Base-by-base conservation (phyloP, 139 green algal species). In the Tetradesmus obliquus region DNA sequence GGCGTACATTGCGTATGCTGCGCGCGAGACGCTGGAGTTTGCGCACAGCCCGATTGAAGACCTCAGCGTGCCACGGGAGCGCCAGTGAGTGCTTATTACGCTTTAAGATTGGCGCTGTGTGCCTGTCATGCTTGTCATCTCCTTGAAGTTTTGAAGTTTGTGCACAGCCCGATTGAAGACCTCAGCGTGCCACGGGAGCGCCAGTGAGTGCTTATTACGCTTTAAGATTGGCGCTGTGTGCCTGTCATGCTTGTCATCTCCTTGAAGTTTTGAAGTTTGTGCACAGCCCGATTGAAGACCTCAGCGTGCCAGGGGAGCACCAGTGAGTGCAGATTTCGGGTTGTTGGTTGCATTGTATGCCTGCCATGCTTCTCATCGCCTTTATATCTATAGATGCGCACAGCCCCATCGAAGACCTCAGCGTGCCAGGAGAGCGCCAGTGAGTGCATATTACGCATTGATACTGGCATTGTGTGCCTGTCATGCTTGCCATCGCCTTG, bases 211-310 rank as follows among this genome's bases (percentile, higher is more conserved):
- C 12, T 54, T 88, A 5, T 66, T 89, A n/a, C 10, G 10, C 62
- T 62, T 79, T 88, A 76, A 71, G 87, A 55, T n/a, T 74, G 13
- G 1, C 5, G 66, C 66, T 24, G 66, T 71, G 60, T 12, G 60
- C 5, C 3, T 71, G 60, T 17, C 15, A 9, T 71, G 5, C 60
- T 71, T 9, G 5, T 71, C 60, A 2, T n/a, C n/a, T n/a, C n/a
- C n/a, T n/a, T n/a, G n/a, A n/a, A n/a, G n/a, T n/a, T n/a, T n/a
- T 97, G 53, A 55, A 95, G 54, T 98, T 98, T 91, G 53, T 93
- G 86, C 94, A 97, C 86, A 92, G 84, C 90, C 96, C 96, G 20
- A 97, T 98, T 45, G 89, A 90, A 6, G 96, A 98, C 92, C 92
- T 98, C 72, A 91, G 92, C 69, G 57, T 97, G n/a, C 95, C 96